These are phyloP conservation scores for Astragalus membranaceus DNA, from an alignment of 306 rosid genomes.

Conservation along the genomic window DNA sequence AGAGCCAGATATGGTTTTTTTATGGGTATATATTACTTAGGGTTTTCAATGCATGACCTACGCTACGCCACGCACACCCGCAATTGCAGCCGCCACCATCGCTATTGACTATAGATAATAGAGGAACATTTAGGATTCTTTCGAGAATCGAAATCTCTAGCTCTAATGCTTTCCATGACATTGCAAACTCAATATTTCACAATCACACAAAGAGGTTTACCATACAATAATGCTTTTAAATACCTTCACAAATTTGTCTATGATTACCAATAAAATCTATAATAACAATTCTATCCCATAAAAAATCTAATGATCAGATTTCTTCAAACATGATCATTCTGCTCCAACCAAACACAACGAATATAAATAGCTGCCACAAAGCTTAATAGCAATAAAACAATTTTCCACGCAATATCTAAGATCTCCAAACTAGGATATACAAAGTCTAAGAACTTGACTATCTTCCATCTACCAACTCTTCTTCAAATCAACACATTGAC, in stretches of 20 bases:
- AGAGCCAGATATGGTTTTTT: no score
- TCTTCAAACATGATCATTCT: not conserved
- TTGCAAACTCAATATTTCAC: not conserved
- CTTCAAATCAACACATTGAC: not conserved
- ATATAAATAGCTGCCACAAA: not conserved
- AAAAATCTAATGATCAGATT: not conserved
- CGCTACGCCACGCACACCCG: no score
- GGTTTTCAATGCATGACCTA: no score
- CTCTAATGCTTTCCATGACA: not conserved
- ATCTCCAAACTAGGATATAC: not conserved
- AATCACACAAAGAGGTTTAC: not conserved
- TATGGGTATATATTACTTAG: no score
- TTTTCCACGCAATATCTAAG: not conserved
- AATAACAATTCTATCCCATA: not conserved
- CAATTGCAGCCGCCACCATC: no score
- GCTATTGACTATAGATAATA: no score
- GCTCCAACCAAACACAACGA: conserved; percentile 1
- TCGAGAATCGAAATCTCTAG: not conserved
- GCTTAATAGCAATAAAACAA: not conserved
- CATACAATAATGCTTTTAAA: not conserved
- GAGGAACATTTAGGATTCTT: not conserved
- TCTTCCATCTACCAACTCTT: not conserved
- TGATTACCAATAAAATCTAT: not conserved
- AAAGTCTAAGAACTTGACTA: not conserved
- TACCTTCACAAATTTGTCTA: not conserved